Base-by-base conservation (phyloP, 2,329 filamentous ascomycete species). In the Claviceps pusilla region DNA sequence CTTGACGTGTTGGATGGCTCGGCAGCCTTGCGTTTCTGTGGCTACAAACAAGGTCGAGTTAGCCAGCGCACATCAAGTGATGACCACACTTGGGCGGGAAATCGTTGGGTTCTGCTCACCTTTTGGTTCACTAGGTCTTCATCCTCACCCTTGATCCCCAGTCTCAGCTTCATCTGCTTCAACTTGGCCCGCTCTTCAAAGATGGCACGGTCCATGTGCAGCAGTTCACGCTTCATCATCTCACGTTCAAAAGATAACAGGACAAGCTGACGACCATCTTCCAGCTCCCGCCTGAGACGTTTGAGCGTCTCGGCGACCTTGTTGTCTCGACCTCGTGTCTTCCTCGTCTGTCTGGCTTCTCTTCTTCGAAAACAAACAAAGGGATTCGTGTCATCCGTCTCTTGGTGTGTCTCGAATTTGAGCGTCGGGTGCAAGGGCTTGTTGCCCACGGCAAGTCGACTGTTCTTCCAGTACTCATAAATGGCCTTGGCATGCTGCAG, bases 321-420 rank as follows among this genome's bases (percentile, higher is more conserved):
- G 41, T 88, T 88, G 73, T 98, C 93, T 64, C 93, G 83, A 61
- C 88, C 89, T 65, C 93, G 81, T 42, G 93, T 98, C 73, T 97
- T 98, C 62, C 93, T 86, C 51, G 89, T 91, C 68, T 95, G 89
- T 55, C 93, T 85, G 49, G 95, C 87, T 70, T 98, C 93, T 59
- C 93, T 87, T 62, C 93, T 83, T 66, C 93, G 83, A 79, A 98
- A 98, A 71, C 93, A 98, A 64, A 98, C 90, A 71, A 95, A 98
- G 50, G 93, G 93, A 70, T 98, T 93, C 63, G 87, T 82, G 66
- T 98, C 93, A 68, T 98, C 93, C 57, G 85, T 94, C 60, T 97
- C 91, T 66, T 89, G 86, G 59, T 93, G 89, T 49, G 84, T 94
- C 73, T 98, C 93, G 60, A 95, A 93, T 73, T 96, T 96, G 66